Evolutionary conservation across 148 eudicot genomes (phyloP).

Genomic region (Amaranthus cruentus): DNA sequence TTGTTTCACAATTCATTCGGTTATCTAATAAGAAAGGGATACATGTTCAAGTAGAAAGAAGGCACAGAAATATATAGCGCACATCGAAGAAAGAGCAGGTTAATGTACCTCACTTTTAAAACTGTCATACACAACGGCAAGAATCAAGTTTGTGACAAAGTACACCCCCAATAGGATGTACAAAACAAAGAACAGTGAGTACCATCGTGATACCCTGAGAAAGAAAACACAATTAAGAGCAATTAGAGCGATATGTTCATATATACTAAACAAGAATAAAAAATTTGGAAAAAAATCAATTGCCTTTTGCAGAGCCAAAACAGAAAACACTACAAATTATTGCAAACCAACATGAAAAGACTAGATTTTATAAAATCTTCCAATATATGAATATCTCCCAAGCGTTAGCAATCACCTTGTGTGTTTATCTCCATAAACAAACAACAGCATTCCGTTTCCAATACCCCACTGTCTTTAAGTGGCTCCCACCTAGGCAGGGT

Average conservation of each 20-base stretch:
- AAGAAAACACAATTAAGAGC: background rate
- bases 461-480: too few relatives aligned
- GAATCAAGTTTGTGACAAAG: conserved; percentile 91
- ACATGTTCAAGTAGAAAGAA: background rate
- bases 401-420: too few relatives aligned
- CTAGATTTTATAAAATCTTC: background rate
- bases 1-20: background rate
- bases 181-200: conserved; percentile 69
- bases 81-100: background rate
- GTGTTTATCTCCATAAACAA: too few relatives aligned
- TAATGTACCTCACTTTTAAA: conserved; percentile 71
- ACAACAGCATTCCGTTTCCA: too few relatives aligned
- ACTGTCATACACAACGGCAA: conserved; percentile 95
- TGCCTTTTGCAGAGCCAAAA: background rate
- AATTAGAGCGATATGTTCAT: background rate
- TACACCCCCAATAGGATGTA: conserved; percentile 86
- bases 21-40: background rate
- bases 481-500: too few relatives aligned
- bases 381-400: background rate
- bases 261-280: background rate
- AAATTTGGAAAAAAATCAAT: background rate
- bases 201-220: conserved; percentile 88
- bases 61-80: background rate
- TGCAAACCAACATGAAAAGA: background rate
- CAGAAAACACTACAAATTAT: background rate